A percentile compares a stretch with the other conserved stretches of the same genome.
phyloP scores from a whole-genome alignment of 1,284 basidiomycete species.

The Marasmius fiardii region DNA sequence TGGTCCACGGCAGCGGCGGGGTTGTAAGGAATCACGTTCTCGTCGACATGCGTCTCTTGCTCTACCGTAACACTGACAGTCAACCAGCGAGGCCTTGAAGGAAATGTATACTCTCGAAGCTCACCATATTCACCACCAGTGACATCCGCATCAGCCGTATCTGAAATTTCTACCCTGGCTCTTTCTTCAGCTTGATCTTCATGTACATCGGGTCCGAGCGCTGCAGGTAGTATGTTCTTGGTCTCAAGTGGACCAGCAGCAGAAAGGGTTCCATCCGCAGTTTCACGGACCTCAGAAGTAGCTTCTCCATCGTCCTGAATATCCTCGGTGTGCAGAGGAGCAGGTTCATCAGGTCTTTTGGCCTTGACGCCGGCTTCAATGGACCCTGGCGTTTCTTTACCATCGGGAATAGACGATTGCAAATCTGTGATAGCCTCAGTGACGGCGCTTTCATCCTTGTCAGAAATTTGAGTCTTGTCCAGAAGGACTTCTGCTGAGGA shows the following conservation, averaged over 20 bases:
- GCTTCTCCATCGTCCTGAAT: conserved; percentile 7
- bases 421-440: no score
- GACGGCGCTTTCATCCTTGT: no score
- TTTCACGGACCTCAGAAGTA: neutral
- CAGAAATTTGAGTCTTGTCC: no score
- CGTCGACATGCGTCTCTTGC: neutral
- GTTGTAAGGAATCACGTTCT: neutral
- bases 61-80: neutral
- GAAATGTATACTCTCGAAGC: neutral
- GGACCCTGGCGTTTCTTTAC: no score
- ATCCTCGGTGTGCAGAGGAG: no score
- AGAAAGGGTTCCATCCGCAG: neutral
- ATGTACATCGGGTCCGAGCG: neutral
- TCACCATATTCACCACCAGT: neutral
- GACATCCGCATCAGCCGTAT: neutral
- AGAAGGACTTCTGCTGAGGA: no score
- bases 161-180: neutral
- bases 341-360: no score
- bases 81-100: neutral
- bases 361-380: no score
- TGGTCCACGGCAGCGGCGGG: neutral
- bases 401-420: no score
- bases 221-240: no score
- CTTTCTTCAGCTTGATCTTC: neutral
- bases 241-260: neutral